These are phyloP conservation scores for Rhododendron ferrugineum DNA, from an alignment of 148 eudicot species.

Conservation along the genomic window DNA sequence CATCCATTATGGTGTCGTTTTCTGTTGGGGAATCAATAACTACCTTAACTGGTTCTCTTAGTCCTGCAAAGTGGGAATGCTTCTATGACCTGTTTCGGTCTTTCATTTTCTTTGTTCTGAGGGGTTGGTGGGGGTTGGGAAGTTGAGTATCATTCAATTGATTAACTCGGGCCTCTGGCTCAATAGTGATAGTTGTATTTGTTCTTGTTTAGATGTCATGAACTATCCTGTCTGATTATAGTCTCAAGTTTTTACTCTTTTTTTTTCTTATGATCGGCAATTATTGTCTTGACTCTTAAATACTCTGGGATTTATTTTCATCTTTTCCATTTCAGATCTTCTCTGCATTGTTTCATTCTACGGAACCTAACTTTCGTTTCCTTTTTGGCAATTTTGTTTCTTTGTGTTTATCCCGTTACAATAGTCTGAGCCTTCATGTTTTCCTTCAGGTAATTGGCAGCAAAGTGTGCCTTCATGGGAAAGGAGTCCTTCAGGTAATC, in stretches of 20 bases:
- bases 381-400: not conserved
- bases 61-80: not conserved
- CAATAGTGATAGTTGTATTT: not conserved
- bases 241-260: too few species aligned
- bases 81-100: not conserved
- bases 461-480: conserved; percentile 52
- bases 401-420: not conserved
- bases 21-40: not conserved
- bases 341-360: not conserved
- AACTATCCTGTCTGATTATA: not conserved
- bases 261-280: not conserved
- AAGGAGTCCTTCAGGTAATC: conserved; percentile 37
- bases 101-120: not conserved
- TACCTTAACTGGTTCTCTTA: not conserved
- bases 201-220: not conserved
- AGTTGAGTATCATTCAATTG: not conserved
- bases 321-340: not conserved
- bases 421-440: not conserved
- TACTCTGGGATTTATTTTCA: not conserved
- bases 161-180: not conserved
- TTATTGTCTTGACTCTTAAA: not conserved
- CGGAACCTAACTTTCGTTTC: not conserved
- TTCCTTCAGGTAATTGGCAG: conserved; percentile 35
- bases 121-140: not conserved
- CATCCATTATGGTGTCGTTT: not conserved